phyloP scores from a whole-genome alignment of 176 grass and related monocot species.

The Pontederia crassipes region DNA sequence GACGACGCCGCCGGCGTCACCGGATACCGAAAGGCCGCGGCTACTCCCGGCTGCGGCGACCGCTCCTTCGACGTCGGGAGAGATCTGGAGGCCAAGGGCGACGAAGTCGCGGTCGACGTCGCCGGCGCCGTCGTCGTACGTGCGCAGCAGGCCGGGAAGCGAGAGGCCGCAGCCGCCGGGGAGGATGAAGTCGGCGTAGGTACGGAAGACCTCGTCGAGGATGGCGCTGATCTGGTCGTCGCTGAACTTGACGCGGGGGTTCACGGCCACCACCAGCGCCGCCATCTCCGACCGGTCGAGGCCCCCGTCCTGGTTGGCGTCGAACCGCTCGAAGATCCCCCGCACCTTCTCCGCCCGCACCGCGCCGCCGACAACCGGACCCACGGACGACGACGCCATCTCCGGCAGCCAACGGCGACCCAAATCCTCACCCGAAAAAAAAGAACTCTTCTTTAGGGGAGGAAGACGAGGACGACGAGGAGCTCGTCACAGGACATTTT shows the following conservation, averaged over 20 bases:
- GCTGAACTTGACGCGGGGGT: slow-evolving; percentile 78
- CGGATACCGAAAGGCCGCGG: not conserved
- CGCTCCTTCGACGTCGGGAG: no score
- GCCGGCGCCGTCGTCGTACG: slow-evolving; percentile 84
- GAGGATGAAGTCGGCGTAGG: slow-evolving; percentile 70
- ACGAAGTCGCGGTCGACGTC: slow-evolving; percentile 95
- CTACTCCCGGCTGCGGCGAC: no score
- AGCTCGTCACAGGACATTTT: no score
- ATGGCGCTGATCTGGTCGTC: slow-evolving; percentile 84
- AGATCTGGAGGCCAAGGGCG: slow-evolving; percentile 40
- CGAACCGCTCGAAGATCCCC: slow-evolving; percentile 89
- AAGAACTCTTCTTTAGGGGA: no score
- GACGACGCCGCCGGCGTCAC: not conserved
- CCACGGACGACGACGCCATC: slow-evolving; percentile 27
- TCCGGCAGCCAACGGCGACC: not conserved
- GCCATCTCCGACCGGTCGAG: slow-evolving; percentile 88
- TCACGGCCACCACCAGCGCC: slow-evolving; percentile 67
- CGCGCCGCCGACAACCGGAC: no score
- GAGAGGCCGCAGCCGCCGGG: slow-evolving; percentile 42
- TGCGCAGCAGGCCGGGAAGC: slow-evolving; percentile 63
- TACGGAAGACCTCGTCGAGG: slow-evolving; percentile 95
- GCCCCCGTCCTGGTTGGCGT: slow-evolving; percentile 69
- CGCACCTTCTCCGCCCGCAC: slow-evolving; percentile 44
- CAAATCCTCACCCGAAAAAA: no score
- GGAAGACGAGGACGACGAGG: no score